These are phyloP conservation scores for Clathrus columnatus DNA, from an alignment of 768 basidiomycete species.

Conservation along the genomic window DNA sequence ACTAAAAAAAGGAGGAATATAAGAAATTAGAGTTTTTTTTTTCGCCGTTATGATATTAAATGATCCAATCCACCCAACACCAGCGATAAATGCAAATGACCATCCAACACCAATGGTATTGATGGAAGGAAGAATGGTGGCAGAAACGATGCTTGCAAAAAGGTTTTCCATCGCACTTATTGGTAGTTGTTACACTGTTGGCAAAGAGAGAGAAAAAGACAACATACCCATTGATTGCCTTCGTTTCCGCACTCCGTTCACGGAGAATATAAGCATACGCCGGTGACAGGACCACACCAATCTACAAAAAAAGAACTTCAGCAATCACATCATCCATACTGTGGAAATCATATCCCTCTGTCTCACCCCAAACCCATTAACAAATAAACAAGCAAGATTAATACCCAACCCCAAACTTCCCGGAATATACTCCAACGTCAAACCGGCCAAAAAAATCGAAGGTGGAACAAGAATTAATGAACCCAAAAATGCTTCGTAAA, in stretches of 20 bases:
- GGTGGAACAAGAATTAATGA: slow-evolving; percentile 43
- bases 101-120: slow-evolving; percentile 40
- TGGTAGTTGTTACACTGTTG: not conserved
- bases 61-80: slow-evolving; percentile 41
- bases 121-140: slow-evolving; percentile 45
- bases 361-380: slow-evolving; percentile 59
- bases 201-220: not conserved
- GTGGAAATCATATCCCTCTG: not conserved
- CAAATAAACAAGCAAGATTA: slow-evolving; percentile 48
- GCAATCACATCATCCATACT: not conserved
- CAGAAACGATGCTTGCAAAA: slow-evolving; percentile 36
- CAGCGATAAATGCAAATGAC: slow-evolving; percentile 39
- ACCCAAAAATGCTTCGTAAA: slow-evolving; percentile 43
- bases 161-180: slow-evolving; percentile 28
- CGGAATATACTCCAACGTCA: slow-evolving; percentile 43
- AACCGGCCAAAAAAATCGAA: slow-evolving; percentile 39
- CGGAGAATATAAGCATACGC: slow-evolving; percentile 49
- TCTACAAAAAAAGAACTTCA: slow-evolving; percentile 25
- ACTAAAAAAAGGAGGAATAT: not conserved
- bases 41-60: slow-evolving; percentile 7
- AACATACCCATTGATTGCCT: slow-evolving; percentile 46
- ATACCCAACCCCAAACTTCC: slow-evolving; percentile 41
- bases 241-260: slow-evolving; percentile 50
- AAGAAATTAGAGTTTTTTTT: not conserved
- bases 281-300: slow-evolving; percentile 48